These are phyloP conservation scores for Abrus precatorius DNA, from an alignment of 306 rosid genomes.

Conservation along the genomic window DNA sequence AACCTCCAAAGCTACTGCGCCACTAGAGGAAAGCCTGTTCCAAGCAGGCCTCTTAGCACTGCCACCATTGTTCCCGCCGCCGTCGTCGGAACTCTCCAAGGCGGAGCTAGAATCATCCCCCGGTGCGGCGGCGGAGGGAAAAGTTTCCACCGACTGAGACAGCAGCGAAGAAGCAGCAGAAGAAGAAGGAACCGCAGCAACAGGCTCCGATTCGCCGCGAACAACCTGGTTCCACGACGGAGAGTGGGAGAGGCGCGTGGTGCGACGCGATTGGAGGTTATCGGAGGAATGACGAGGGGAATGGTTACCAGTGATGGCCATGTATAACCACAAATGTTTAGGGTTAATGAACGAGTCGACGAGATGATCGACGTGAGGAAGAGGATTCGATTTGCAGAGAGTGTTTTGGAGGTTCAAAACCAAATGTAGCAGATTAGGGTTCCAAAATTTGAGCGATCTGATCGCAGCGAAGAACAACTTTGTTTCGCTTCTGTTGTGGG, in stretches of 20 bases:
- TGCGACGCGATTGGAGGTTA: constrained; percentile 61
- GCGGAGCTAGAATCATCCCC: constrained; percentile 55
- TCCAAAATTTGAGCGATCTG: constrained; percentile 76
- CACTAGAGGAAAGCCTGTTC: constrained; percentile 77
- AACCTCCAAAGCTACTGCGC: constrained; percentile 54
- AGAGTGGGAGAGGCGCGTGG: constrained; percentile 38
- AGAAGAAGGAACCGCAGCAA: constrained; percentile 51
- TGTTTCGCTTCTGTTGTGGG: constrained; percentile 8
- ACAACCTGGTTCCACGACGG: constrained; percentile 73
- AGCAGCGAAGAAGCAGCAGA: constrained; percentile 13
- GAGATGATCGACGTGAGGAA: constrained; percentile 60
- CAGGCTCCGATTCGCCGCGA: constrained; percentile 68
- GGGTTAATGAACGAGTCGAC: constrained; percentile 54
- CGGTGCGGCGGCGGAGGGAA: not conserved
- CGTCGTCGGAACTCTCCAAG: constrained; percentile 58
- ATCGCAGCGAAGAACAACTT: constrained; percentile 54
- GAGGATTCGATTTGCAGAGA: constrained; percentile 12
- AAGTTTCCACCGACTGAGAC: constrained; percentile 42
- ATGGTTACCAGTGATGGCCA: constrained; percentile 60
- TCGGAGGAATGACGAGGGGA: constrained; percentile 57
- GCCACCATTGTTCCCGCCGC: constrained; percentile 47
- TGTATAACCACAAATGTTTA: constrained; percentile 27
- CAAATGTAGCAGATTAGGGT: constrained; percentile 50
- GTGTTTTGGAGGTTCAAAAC: constrained; percentile 10
- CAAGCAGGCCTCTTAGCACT: constrained; percentile 74